Evolutionary conservation across 2,329 filamentous ascomycete species (phyloP), one percentile per base, ranked within the genome.

Genomic region (Hymenoscyphus fraxineus): DNA sequence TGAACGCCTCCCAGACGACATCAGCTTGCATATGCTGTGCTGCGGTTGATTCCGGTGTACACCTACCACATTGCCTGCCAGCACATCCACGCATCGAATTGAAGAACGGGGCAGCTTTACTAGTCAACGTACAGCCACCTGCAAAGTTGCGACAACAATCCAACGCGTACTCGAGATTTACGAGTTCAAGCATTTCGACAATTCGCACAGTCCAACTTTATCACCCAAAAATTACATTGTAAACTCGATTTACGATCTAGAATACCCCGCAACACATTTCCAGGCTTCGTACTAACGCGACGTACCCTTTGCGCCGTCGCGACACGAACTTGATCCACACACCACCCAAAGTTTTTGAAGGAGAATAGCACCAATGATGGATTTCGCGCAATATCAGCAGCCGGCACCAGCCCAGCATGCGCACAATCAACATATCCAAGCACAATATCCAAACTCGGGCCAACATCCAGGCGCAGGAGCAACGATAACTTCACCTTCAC

Each of bases 301-400:
- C 67, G 66, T 58, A 59, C 55, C 12, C 19, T 19, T 63, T 64
- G 61, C 65, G 63, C 44, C 56, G n/a, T n/a, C 62, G 44, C 64
- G 41, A 44, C 61, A 60, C 59, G 56, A 39, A 62, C 58, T 63
- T n/a, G 35, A 57, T 56, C 54, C 58, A 44, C 44, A 61, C 66
- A 64, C 72, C 73, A 72, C 71, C 62, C 69, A 65, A 64, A 69
- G 65, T 67, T 67, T 71, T 71, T 9, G 55, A 57, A 35, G 55
- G 70, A 72, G 64, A 59, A 71, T 69, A 71, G 69, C 69, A 73
- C 74, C 69, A 74, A 89, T 84, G 80, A 91, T 91, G 88, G 88
- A 91, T 79, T 91, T 90, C 81, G 85, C 86, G 77, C 86, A 88
- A 79, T 90, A 91, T 76, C 86, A 88, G 75, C 87, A 87, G 78